These are phyloP conservation scores for Smallanthus sonchifolius DNA, from an alignment of 129 eudicot genomes.

Conservation along the genomic window DNA sequence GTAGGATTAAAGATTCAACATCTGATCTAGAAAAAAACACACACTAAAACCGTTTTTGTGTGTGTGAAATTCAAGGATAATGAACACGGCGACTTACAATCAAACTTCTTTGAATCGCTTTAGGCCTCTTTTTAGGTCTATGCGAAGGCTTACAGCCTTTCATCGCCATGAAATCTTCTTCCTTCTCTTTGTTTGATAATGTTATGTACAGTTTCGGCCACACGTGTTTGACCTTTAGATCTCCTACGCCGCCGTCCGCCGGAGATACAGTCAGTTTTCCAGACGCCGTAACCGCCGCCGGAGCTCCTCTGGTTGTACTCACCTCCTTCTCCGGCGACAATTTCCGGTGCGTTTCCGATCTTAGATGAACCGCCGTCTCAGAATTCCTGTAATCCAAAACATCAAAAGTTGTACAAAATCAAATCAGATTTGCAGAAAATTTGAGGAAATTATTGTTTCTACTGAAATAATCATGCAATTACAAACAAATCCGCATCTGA, in stretches of 20 bases:
- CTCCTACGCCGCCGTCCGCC: slow-evolving; percentile 26
- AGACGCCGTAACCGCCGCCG: slow-evolving; percentile 10
- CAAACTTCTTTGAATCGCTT: slow-evolving; percentile 50
- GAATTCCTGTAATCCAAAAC: slow-evolving; percentile 34
- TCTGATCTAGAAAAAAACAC: slow-evolving; percentile 2
- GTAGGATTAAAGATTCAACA: not conserved
- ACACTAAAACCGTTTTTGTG: not conserved
- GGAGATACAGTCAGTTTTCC: slow-evolving; percentile 14
- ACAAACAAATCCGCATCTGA: slow-evolving; percentile 15
- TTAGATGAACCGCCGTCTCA: slow-evolving; percentile 28
- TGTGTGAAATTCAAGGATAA: not conserved
- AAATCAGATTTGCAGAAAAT: not conserved
- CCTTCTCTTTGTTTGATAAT: slow-evolving; percentile 60
- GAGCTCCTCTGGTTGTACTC: slow-evolving; percentile 26
- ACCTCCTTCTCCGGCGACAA: slow-evolving; percentile 45
- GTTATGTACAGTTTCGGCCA: slow-evolving; percentile 53
- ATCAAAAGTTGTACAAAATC: not conserved
- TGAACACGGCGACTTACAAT: slow-evolving; percentile 35
- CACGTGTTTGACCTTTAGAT: slow-evolving; percentile 26
- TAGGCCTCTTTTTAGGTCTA: slow-evolving; percentile 62
- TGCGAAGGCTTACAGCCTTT: slow-evolving; percentile 66
- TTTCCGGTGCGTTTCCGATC: slow-evolving; percentile 46
- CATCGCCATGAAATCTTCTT: slow-evolving; percentile 72
- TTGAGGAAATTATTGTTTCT: not conserved
- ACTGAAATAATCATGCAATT: not conserved